These are phyloP conservation scores for Prototheca wickerhamii DNA, from an alignment of 163 green algal genomes.

Conservation along the genomic window DNA sequence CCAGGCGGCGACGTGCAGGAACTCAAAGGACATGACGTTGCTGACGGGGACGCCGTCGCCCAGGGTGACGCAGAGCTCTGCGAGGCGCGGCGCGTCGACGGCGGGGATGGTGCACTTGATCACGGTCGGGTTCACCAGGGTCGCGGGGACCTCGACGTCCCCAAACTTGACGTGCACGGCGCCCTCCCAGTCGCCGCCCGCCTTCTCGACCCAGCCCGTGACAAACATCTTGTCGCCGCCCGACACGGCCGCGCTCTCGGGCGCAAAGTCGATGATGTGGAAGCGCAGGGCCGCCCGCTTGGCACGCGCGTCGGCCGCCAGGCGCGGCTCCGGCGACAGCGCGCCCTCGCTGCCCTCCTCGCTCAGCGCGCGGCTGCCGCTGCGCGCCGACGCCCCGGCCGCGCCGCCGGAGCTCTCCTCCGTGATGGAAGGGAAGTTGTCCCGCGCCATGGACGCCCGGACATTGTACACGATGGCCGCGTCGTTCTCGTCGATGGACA, in stretches of 20 bases:
- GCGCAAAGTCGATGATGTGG: slow-evolving; percentile 1
- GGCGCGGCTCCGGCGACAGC: too few species aligned
- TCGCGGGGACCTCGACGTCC: background rate
- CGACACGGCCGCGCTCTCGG: background rate
- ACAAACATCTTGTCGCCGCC: slow-evolving; percentile 3
- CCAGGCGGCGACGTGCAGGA: background rate
- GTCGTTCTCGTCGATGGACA: slow-evolving; percentile 26
- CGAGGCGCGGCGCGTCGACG: background rate
- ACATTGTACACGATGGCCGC: slow-evolving; percentile 24
- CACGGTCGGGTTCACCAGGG: background rate
- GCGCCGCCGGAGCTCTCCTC: slow-evolving; percentile 1
- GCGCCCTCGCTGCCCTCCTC: background rate
- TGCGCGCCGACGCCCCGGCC: background rate
- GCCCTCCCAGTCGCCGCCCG: background rate
- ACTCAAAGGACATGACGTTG: background rate
- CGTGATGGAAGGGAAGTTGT: slow-evolving; percentile 24
- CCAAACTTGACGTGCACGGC: background rate
- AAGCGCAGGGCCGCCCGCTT: background rate
- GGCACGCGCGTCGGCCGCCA: background rate
- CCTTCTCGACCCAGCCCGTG: background rate
- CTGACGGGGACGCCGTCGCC: slow-evolving; percentile 4
- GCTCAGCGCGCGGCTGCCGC: background rate
- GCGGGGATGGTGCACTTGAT: background rate
- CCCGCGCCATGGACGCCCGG: slow-evolving; percentile 32
- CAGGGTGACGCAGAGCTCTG: background rate